Percentiles rank a stretch among this genome's conserved stretches.
Evolutionary conservation across 805 yeast species (phyloP).

Genomic region (Sugiyamaella chiloensis): DNA sequence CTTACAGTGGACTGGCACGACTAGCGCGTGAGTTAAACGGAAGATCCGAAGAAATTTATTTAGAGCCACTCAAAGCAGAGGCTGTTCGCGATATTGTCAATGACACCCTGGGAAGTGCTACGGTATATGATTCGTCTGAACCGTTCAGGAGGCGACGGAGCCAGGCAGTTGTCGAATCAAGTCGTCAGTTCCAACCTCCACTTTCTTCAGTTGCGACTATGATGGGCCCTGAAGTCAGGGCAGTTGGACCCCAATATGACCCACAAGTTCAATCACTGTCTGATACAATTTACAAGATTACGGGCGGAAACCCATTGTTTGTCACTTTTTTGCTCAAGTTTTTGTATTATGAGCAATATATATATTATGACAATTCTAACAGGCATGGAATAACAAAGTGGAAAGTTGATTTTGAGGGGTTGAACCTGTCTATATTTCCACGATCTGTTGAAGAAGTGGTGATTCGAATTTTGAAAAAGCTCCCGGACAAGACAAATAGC

Average conservation of each 20-base stretch:
- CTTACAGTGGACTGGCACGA: constrained; percentile 13
- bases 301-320: constrained; percentile 28
- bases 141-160: constrained; percentile 5
- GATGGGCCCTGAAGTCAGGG: constrained; percentile 7
- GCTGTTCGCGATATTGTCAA: constrained; percentile 24
- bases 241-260: background rate
- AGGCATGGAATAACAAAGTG: constrained; percentile 20
- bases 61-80: constrained; percentile 20
- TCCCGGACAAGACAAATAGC: constrained; percentile 28
- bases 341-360: constrained; percentile 22
- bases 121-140: background rate
- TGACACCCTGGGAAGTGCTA: constrained; percentile 18
- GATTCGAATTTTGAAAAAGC: constrained; percentile 21
- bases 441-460: constrained; percentile 21
- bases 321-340: constrained; percentile 18
- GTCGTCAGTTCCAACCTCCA: background rate
- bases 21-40: constrained; percentile 24
- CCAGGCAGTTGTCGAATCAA: background rate
- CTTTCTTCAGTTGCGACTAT: background rate
- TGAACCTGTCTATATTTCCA: constrained; percentile 14
- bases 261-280: constrained; percentile 21
- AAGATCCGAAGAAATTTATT: constrained; percentile 22
- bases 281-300: constrained; percentile 21
- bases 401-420: constrained; percentile 24
- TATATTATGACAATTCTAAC: constrained; percentile 14